Conservation (phyloP, 176 grass and related monocot species). For the Aegilops sharonensis region DNA sequence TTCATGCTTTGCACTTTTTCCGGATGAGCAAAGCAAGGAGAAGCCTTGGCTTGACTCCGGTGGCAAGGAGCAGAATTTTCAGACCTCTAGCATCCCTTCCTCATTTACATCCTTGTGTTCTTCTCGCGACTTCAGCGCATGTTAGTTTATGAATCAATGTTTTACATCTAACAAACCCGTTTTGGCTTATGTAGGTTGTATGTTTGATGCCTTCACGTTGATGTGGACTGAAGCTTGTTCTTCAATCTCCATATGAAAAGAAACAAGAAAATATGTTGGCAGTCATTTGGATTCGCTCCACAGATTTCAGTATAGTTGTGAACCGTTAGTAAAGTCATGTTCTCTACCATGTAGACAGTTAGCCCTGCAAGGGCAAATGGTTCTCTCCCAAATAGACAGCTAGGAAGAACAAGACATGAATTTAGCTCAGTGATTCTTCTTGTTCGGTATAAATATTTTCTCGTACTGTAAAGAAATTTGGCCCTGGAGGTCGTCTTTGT, state of each 20-base stretch:
- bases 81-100: not conserved
- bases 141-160: no score
- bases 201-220: no score
- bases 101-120: no score
- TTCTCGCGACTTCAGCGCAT: no score
- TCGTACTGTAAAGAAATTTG: not conserved
- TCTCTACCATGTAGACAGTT: not conserved
- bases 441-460: no score
- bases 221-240: not conserved
- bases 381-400: no score
- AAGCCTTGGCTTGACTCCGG: no score
- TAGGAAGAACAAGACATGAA: no score
- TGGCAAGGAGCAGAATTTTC: not conserved
- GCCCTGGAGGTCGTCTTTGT: not conserved
- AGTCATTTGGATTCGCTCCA: not conserved
- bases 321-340: not conserved
- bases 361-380: no score
- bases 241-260: not conserved
- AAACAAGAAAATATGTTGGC: not conserved
- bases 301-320: not conserved
- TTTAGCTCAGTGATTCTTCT: no score
- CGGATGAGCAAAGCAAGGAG: not conserved
- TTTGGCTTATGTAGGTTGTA: no score
- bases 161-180: no score
- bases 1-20: not conserved